Base-by-base conservation (phyloP, 1,139 yeast species). In the Yamadazyma atmosphaerica region DNA sequence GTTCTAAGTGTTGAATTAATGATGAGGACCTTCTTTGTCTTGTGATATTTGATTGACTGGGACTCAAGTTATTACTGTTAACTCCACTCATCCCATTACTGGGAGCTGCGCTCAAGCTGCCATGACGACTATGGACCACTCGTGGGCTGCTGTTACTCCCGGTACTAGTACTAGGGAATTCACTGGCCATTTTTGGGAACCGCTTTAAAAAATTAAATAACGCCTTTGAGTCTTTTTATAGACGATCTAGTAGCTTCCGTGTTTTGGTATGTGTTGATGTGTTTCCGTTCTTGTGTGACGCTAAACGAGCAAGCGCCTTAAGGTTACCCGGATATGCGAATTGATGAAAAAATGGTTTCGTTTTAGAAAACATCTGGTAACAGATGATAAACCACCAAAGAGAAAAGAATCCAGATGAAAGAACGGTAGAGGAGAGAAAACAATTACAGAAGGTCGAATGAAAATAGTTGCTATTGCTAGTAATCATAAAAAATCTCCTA, bases 1-100 rank as follows among this genome's bases (percentile, higher is more conserved):
- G 96, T 58, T 87, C 95, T 43, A 92, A 85, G 57, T 89, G 97
- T 33, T 87, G 86, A 50, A 92, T 86, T 38, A 72, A 56, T 12
- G 76, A 70, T 7, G 76, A 70, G n/a, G 74, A 69, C 47, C 77
- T 58, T 54, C 78, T 65, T 47, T 67, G 63, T 46, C 77, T 57
- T 13, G 73, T 68, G 27, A 37, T 44, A 18, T 42, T 44, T 4
- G 41, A 30, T 27, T 47, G 52, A 4, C 48, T 25, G 12, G 54
- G 54, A 8, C 47, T 41, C 42, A 40, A 42, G 11, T n/a, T 30
- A 13, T 30, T 30, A 13, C n/a, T 30, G 11, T 10, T 19, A 9
- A 13, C 24, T 4, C 24, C 33, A 28, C 26, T 23, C 26, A 23
- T 23, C 26, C 12, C 26, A 13, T 30, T 30, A n/a, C n/a, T 19